These are phyloP conservation scores for Cryptosporidium sp. DNA, from an alignment of 169 alveolate genomes.

Conservation along the genomic window DNA sequence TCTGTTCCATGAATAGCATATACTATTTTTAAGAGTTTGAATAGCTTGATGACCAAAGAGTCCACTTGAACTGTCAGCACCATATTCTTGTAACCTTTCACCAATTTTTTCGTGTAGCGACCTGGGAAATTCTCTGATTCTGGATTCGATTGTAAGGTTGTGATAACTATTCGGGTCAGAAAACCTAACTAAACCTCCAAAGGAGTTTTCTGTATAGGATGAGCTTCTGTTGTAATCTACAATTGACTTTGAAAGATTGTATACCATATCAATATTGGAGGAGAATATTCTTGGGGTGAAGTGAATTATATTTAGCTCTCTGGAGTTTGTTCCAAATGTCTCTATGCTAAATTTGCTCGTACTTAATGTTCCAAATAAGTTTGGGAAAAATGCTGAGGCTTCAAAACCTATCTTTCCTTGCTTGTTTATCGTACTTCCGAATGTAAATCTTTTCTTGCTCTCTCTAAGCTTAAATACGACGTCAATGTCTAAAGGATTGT, in stretches of 20 bases:
- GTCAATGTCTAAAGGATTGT: slow-evolving; percentile 17
- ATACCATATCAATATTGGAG: slow-evolving; percentile 50
- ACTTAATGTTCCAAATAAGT: slow-evolving; percentile 56
- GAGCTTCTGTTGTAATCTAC: slow-evolving; percentile 33
- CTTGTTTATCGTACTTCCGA: slow-evolving; percentile 64
- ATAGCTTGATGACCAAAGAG: not conserved
- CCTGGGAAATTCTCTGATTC: slow-evolving; percentile 28
- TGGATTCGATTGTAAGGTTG: slow-evolving; percentile 39
- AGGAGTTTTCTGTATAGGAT: slow-evolving; percentile 24
- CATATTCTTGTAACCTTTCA: not conserved
- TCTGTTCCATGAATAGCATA: slow-evolving; percentile 62
- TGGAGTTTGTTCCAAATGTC: slow-evolving; percentile 41
- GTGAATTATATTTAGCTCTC: slow-evolving; percentile 19
- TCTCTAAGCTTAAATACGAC: slow-evolving; percentile 12
- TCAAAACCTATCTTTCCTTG: slow-evolving; percentile 62
- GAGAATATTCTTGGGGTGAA: slow-evolving; percentile 53
- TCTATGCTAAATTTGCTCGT: slow-evolving; percentile 38
- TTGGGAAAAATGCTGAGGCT: slow-evolving; percentile 69
- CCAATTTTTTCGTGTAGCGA: not conserved
- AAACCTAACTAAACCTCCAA: slow-evolving; percentile 46
- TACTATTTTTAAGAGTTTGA: slow-evolving; percentile 45
- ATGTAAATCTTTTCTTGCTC: slow-evolving; percentile 5
- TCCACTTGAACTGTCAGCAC: not conserved
- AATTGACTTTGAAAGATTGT: slow-evolving; percentile 12
- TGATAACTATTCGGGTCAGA: slow-evolving; percentile 11